phyloP scores from a whole-genome alignment of 2,329 filamentous ascomycete species.

The Alternaria incomplexa region DNA sequence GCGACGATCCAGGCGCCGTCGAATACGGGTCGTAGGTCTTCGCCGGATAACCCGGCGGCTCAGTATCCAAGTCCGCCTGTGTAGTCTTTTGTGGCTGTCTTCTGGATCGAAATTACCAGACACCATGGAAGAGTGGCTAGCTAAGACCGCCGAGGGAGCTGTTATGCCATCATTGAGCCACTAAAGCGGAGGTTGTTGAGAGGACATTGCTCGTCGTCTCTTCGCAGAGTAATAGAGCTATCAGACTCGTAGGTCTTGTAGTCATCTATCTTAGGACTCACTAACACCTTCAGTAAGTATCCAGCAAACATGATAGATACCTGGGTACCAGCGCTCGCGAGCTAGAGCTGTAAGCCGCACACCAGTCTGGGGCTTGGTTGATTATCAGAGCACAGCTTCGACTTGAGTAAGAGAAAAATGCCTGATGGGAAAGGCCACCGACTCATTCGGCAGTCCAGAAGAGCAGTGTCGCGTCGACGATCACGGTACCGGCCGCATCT shows the following conservation, averaged over 20 bases:
- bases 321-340: background rate
- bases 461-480: no score
- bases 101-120: background rate
- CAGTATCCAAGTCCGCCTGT: background rate
- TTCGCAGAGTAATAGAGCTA: background rate
- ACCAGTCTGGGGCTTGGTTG: background rate
- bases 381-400: no score
- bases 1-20: background rate
- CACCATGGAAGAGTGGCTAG: background rate
- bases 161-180: background rate
- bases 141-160: no score
- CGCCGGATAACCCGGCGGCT: background rate
- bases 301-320: background rate
- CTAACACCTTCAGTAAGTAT: background rate
- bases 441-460: background rate
- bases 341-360: background rate
- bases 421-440: background rate
- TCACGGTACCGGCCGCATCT: no score
- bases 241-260: background rate
- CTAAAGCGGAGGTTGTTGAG: background rate
- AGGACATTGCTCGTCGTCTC: background rate
- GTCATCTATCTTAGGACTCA: accelerated
- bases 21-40: background rate
- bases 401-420: no score
- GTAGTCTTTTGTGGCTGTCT: accelerated